Evolutionary conservation across 768 basidiomycete genomes (phyloP).

Genomic region (Podaxis mareebaensis): DNA sequence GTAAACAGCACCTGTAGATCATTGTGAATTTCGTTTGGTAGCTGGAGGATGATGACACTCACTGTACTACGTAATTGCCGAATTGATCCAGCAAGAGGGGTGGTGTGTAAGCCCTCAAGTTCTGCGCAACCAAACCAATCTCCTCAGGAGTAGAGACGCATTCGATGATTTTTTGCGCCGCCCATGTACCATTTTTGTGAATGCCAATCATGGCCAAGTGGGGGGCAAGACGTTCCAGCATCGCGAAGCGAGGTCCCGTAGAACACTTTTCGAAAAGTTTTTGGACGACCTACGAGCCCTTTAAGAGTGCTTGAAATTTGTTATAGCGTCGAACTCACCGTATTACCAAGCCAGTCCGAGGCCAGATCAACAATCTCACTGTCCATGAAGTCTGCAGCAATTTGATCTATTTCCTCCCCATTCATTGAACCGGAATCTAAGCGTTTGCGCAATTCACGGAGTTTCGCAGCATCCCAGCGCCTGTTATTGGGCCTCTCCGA

Average conservation of each 20-base stretch:
- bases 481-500: slow-evolving; percentile 83
- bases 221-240: slow-evolving; percentile 93
- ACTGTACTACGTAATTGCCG: slow-evolving; percentile 93
- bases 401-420: slow-evolving; percentile 85
- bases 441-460: slow-evolving; percentile 92
- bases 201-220: slow-evolving; percentile 97
- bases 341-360: slow-evolving; percentile 98
- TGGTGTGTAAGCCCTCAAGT: slow-evolving; percentile 88
- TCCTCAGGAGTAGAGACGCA: slow-evolving; percentile 89
- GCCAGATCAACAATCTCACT: slow-evolving; percentile 94
- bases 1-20: slow-evolving; percentile 72
- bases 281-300: slow-evolving; percentile 74
- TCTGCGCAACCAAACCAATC: slow-evolving; percentile 78
- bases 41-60: slow-evolving; percentile 28
- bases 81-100: slow-evolving; percentile 93
- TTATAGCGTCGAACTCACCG: slow-evolving; percentile 44
- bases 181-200: slow-evolving; percentile 99
- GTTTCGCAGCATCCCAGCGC: slow-evolving; percentile 90
- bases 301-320: slow-evolving; percentile 10
- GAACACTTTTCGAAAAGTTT: slow-evolving; percentile 95
- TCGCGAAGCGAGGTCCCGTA: slow-evolving; percentile 71
- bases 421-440: slow-evolving; percentile 88
- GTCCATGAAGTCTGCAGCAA: slow-evolving; percentile 88
- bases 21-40: background rate
- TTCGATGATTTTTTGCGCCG: slow-evolving; percentile 98